Base-by-base conservation (phyloP, 108 stramenopile genomes). In the Conticribra guillardii region DNA sequence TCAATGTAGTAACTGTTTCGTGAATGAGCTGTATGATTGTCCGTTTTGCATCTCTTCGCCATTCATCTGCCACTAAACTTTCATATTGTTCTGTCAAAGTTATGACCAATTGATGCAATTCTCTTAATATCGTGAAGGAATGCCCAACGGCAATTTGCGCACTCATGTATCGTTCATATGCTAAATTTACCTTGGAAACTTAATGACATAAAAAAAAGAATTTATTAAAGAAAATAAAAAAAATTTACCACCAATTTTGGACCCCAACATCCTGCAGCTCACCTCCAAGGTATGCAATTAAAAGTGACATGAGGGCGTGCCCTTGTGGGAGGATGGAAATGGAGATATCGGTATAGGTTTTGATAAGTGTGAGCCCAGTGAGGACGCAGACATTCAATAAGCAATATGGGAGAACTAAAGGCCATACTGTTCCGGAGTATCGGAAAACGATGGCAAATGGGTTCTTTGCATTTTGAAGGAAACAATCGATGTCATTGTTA, bases 231-330 rank as follows among this genome's bases (percentile, higher is more conserved):
- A n/a, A n/a, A n/a, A n/a, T n/a, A n/a, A n/a, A n/a, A n/a, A n/a
- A n/a, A n/a, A n/a, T n/a, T n/a, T n/a, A n/a, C n/a, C n/a, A n/a
- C n/a, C n/a, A n/a, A n/a, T n/a, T n/a, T n/a, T n/a, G n/a, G n/a
- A n/a, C n/a, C n/a, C n/a, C n/a, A n/a, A n/a, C n/a, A n/a, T n/a
- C n/a, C n/a, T n/a, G n/a, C n/a, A n/a, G n/a, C n/a, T n/a, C n/a
- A n/a, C n/a, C n/a, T 21, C 82, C 85, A 50, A 85, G 61, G 56
- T 79, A 85, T 4, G 80, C 79, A 31, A 85, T 71, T 26, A 85
- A 28, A 22, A 82, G 28, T 9, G 85, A 78, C 79, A 85, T 69
- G 16, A 85, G 64, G 16, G 71, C 71, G 58, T 85, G 85, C 5
- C 85, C 85, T 37, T 64, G 59, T 4, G 75, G 61, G 9, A 64